Percentiles rank a stretch among this genome's conserved stretches.
Conservation (phyloP, 345 rosid species). For the Mangifera indica region DNA sequence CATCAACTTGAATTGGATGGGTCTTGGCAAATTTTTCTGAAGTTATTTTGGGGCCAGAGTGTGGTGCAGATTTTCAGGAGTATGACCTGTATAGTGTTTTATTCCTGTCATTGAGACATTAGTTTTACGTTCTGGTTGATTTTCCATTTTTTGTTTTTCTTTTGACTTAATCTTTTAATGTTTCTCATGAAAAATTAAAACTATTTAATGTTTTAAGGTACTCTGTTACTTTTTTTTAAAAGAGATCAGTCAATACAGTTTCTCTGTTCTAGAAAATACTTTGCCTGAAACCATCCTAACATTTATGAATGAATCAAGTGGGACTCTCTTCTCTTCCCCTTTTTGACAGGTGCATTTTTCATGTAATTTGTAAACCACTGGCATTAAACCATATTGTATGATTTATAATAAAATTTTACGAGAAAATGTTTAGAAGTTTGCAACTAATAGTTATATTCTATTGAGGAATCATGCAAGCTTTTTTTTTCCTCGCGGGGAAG, state of each 20-base stretch:
- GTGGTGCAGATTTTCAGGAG: too few species aligned
- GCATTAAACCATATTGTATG: background rate
- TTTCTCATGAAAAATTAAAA: background rate
- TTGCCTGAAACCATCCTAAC: background rate
- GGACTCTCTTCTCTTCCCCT: background rate
- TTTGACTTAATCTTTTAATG: too few species aligned
- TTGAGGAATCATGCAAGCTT: background rate
- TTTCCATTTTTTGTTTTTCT: too few species aligned
- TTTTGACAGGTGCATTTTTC: background rate
- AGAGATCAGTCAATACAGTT: background rate
- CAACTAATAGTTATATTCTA: background rate
- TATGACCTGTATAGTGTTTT: too few species aligned
- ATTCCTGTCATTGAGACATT: too few species aligned
- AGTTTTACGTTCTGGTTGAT: too few species aligned
- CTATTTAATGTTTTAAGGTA: background rate
- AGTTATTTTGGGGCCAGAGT: too few species aligned
- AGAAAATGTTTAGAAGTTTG: background rate
- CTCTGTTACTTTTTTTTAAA: background rate
- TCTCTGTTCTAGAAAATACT: constrained; percentile 4
- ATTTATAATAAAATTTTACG: background rate
- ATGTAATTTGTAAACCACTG: background rate
- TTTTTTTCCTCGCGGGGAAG: background rate
- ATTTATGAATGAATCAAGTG: background rate
- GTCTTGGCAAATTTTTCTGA: too few species aligned
- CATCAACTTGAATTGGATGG: too few species aligned